These are phyloP conservation scores for Magnaporthiopsis incrustans DNA, from an alignment of 2,329 filamentous ascomycete genomes.

Conservation along the genomic window DNA sequence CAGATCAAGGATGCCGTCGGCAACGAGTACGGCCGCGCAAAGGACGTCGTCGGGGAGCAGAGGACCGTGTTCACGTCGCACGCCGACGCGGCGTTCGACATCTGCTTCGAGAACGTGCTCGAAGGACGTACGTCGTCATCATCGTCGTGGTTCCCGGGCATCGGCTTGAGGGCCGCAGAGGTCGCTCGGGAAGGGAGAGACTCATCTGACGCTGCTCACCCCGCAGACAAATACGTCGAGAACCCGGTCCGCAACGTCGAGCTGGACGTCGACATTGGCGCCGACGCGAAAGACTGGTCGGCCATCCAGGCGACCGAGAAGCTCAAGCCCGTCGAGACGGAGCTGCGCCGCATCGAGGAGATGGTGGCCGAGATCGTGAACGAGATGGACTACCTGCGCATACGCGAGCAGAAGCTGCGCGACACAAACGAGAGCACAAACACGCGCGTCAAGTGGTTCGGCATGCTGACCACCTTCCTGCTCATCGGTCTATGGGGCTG, in stretches of 20 bases:
- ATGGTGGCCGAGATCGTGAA: conserved; percentile 77
- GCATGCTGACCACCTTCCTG: conserved; percentile 85
- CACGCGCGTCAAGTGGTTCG: conserved; percentile 97
- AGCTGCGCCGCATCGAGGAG: conserved; percentile 88
- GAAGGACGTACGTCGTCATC: conserved; percentile 58
- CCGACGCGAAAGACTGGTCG: conserved; percentile 96
- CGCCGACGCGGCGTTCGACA: conserved; percentile 85
- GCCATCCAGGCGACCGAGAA: conserved; percentile 95
- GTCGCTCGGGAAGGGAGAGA: not conserved
- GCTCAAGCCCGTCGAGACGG: conserved; percentile 92
- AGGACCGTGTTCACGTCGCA: conserved; percentile 91
- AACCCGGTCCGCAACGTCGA: conserved; percentile 65
- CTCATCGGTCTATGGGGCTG: conserved; percentile 82
- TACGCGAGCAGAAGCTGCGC: conserved; percentile 85
- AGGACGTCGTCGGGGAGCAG: conserved; percentile 85
- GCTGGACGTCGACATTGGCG: conserved; percentile 92
- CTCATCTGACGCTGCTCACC: conserved; percentile 1
- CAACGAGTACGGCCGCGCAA: conserved; percentile 90
- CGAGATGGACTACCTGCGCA: conserved; percentile 94
- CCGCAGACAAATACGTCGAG: conserved; percentile 24
- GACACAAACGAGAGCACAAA: conserved; percentile 99
- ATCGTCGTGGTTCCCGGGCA: not conserved
- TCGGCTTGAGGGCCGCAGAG: too few species aligned
- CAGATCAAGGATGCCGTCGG: conserved; percentile 93
- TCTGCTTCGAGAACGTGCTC: conserved; percentile 87